Conservation (phyloP, 345 rosid species). For the Diplotaxis tenuifolia region DNA sequence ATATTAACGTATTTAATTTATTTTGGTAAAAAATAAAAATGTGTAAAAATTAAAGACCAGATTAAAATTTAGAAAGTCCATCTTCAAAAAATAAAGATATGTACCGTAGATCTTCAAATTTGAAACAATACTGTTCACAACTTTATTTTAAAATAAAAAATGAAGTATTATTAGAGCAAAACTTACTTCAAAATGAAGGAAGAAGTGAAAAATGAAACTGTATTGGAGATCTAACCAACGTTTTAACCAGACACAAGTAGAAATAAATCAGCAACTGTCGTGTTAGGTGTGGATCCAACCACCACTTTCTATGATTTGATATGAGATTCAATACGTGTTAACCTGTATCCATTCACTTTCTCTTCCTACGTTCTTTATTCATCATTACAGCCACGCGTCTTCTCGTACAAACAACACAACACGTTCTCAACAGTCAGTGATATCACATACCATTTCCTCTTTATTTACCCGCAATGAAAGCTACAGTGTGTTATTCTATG, state of each 20-base stretch:
- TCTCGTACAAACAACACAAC: constrained; percentile 3
- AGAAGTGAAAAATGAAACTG: too few species aligned
- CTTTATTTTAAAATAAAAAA: too few species aligned
- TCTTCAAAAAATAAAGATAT: too few species aligned
- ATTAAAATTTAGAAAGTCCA: too few species aligned
- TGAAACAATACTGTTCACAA: too few species aligned
- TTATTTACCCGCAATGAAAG: background rate
- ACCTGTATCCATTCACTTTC: constrained; percentile 15
- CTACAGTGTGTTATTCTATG: background rate
- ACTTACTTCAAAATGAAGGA: too few species aligned
- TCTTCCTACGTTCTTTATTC: background rate
- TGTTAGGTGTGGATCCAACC: background rate
- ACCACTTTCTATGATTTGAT: background rate
- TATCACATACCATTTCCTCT: background rate
- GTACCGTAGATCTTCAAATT: too few species aligned
- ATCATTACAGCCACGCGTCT: constrained; percentile 21
- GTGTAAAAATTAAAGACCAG: too few species aligned
- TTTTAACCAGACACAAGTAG: background rate
- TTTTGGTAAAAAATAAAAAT: too few species aligned
- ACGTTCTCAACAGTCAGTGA: background rate
- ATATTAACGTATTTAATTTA: too few species aligned
- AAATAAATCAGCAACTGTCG: background rate
- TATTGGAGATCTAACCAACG: background rate
- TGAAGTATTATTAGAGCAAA: too few species aligned
- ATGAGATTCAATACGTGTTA: constrained; percentile 12